These are phyloP conservation scores for Calocybe indica DNA, from an alignment of 768 basidiomycete genomes.

Conservation along the genomic window DNA sequence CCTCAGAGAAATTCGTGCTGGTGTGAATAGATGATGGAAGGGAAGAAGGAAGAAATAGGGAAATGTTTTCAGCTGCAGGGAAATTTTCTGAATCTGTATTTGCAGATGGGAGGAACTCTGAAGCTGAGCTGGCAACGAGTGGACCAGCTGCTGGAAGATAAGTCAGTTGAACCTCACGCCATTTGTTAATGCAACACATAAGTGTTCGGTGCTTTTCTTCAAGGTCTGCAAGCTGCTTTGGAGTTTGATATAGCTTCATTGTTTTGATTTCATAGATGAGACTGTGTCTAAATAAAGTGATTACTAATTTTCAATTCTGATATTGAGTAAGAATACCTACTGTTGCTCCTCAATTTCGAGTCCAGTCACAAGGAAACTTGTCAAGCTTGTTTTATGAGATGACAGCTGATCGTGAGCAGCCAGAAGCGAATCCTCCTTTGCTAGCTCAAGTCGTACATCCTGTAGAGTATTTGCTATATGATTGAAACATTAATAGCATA, in stretches of 20 bases:
- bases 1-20: not conserved
- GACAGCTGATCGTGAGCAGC: not conserved
- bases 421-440: not conserved
- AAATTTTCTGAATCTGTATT: not conserved
- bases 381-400: not conserved
- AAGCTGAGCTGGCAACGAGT: not conserved
- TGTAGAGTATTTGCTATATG: not conserved
- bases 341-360: not conserved
- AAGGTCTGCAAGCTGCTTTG: not conserved
- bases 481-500: too few relatives aligned
- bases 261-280: not conserved
- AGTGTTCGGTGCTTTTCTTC: conserved; percentile 1
- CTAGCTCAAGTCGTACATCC: not conserved
- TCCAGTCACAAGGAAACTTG: not conserved
- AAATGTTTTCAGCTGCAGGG: not conserved
- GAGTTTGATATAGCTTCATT: not conserved
- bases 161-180: conserved; percentile 3
- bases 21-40: not conserved
- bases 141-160: conserved; percentile 2
- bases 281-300: not conserved
- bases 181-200: not conserved
- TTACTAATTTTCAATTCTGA: too few relatives aligned
- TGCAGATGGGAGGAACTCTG: not conserved
- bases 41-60: not conserved
- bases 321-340: too few relatives aligned